These are phyloP conservation scores for Annulohypoxylon maeteangense DNA, from an alignment of 495 filamentous ascomycete species.

Conservation along the genomic window DNA sequence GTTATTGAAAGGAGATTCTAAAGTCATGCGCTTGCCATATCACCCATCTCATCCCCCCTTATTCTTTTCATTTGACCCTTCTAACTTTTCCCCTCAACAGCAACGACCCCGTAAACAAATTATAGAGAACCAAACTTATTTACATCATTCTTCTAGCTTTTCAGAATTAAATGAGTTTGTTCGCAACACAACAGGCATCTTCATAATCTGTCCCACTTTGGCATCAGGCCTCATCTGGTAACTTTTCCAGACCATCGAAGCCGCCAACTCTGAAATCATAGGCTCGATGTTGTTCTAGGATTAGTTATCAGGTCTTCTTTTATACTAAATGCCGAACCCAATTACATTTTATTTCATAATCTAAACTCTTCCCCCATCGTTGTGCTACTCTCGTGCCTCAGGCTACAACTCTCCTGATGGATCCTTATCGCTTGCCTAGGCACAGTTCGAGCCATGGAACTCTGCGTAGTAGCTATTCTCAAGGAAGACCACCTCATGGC, in stretches of 20 bases:
- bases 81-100: slow-evolving; percentile 12
- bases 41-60: not conserved
- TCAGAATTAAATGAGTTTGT: not conserved
- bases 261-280: not conserved
- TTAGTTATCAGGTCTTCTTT: slow-evolving; percentile 32
- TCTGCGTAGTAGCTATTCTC: slow-evolving; percentile 50
- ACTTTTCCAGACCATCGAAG: slow-evolving; percentile 30
- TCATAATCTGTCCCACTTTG: slow-evolving; percentile 18
- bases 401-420: slow-evolving; percentile 45
- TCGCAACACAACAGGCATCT: slow-evolving; percentile 7
- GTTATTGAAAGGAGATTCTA: not conserved
- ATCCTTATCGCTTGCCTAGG: slow-evolving; percentile 48
- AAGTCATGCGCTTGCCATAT: not conserved
- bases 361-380: slow-evolving; percentile 19
- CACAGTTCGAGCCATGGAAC: slow-evolving; percentile 58
- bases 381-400: slow-evolving; percentile 3
- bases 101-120: slow-evolving; percentile 3
- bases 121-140: not conserved
- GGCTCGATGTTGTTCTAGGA: slow-evolving; percentile 34
- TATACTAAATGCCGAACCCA: slow-evolving; percentile 32
- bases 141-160: not conserved
- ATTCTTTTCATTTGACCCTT: slow-evolving; percentile 1
- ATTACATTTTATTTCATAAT: slow-evolving; percentile 46
- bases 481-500: slow-evolving; percentile 31
- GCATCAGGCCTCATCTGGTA: slow-evolving; percentile 24